Conservation (phyloP, 2,329 filamentous ascomycete species). For the Tolypocladium inflatum region DNA sequence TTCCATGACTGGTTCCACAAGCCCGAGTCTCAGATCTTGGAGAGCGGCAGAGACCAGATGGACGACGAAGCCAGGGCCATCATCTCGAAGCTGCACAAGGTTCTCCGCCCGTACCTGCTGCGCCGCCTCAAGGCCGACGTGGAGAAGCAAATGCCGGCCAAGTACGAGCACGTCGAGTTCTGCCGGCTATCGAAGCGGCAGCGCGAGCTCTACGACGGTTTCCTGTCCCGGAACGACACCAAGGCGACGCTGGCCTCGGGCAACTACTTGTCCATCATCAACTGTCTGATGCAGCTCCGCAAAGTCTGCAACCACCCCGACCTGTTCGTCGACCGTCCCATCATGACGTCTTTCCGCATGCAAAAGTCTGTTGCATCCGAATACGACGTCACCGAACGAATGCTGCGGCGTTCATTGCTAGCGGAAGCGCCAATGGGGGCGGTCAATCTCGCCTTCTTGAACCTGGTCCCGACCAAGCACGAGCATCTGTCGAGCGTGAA, state of each 20-base stretch:
- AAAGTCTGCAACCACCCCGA: constrained; percentile 99
- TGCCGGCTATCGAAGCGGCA: constrained; percentile 93
- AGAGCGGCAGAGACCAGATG: constrained; percentile 87
- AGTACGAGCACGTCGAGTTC: constrained; percentile 95
- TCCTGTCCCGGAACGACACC: constrained; percentile 83
- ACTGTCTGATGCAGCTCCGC: constrained; percentile 92
- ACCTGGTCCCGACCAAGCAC: constrained; percentile 63
- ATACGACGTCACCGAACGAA: constrained; percentile 62
- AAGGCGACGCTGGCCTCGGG: constrained; percentile 81
- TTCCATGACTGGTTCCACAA: constrained; percentile 95
- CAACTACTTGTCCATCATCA: constrained; percentile 96
- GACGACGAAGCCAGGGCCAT: constrained; percentile 89
- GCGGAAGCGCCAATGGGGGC: constrained; percentile 49
- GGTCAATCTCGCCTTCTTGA: constrained; percentile 68
- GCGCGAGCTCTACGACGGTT: constrained; percentile 91
- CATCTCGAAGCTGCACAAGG: constrained; percentile 87
- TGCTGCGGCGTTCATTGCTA: constrained; percentile 59
- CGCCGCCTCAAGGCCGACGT: constrained; percentile 91
- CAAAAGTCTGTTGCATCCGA: constrained; percentile 64
- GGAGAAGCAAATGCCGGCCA: constrained; percentile 97
- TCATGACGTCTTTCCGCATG: constrained; percentile 96
- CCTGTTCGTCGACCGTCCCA: constrained; percentile 88
- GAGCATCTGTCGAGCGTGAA: constrained; percentile 51
- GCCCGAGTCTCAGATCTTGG: constrained; percentile 90
- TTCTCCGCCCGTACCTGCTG: constrained; percentile 83